Base-by-base conservation (phyloP, 225 moss, liverwort and hornwort genomes). In the Bryoerythrophyllum caledonicum region DNA sequence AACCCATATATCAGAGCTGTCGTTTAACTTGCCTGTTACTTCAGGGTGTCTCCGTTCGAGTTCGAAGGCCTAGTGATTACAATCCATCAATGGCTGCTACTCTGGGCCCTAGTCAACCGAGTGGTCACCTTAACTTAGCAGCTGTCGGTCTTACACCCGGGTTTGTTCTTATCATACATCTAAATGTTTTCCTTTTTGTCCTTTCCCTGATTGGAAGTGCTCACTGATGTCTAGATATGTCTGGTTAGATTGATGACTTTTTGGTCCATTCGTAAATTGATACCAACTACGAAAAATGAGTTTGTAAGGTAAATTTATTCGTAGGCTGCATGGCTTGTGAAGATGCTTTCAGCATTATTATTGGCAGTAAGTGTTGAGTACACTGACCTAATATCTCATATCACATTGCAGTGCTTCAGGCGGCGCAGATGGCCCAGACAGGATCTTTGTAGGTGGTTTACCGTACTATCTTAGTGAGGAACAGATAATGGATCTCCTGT, bases 51-150 rank as follows among this genome's bases (percentile, higher is more conserved):
- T 95, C 97, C 6, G 97, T 99, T 27, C 87, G 97, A 38, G 97
- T 99, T 20, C 81, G 94, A 65, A 90, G 97, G 82, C 97, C 97
- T 44, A 99, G 97, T 87, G 97, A 99, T 78, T 99, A 99, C 35
- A 99, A 99, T 77, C 97, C 97, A 20, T 99, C 97, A 8, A 99
- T 99, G 97, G 94, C 97, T 63, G 94, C 94, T 30, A 91, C 97
- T 78, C 84, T 99, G 11, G 97, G 97, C 16, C 97, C 97, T 12
- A 99, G 94, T 84, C 94, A 99, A 82, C 97, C 97, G 57, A 88
- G 88, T 80, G 81, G 87, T 67, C 93, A 99, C 71, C 81, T 99
- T 43, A 99, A 99, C 72, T 82, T 99, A 76, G 86, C 86, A 71
- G 91, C 89, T 70, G 93, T 99, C 64, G 94, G 97, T 59, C 88